Conservation (phyloP, 2,329 filamentous ascomycete genomes). For the Aspergillus chevalieri region DNA sequence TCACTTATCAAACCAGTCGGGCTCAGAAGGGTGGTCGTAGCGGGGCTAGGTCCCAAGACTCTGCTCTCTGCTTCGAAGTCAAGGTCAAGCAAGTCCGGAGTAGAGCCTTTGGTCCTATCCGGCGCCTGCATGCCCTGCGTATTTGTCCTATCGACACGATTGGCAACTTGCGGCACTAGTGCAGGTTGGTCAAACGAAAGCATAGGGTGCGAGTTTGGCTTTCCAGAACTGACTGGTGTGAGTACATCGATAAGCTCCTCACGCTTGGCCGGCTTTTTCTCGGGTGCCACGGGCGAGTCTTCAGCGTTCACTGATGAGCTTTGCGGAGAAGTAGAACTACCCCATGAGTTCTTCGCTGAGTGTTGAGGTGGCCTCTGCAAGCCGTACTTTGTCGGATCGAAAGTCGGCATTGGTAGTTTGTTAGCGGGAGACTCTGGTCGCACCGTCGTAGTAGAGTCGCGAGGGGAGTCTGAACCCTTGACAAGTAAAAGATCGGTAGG, state of each 20-base stretch:
- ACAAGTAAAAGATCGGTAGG: not conserved
- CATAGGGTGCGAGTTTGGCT: not conserved
- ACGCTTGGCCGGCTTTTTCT: not conserved
- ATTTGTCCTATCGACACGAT: too few species aligned
- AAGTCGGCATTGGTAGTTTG: conserved; percentile 6
- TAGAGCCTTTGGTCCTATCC: too few species aligned
- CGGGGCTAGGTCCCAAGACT: not conserved
- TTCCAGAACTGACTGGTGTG: not conserved
- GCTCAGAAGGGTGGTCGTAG: not conserved
- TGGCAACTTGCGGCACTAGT: conserved; percentile 9
- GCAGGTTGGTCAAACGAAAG: conserved; percentile 15
- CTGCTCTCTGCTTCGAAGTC: not conserved
- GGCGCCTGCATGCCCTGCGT: too few species aligned
- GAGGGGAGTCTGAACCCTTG: conserved; percentile 2
- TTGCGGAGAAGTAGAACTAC: not conserved
- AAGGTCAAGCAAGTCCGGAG: not conserved
- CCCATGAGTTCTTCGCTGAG: not conserved
- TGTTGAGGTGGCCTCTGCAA: conserved; percentile 1
- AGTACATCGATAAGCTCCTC: conserved; percentile 12
- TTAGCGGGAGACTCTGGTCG: not conserved
- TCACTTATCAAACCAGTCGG: not conserved
- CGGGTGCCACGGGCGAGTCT: not conserved
- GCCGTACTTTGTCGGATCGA: conserved; percentile 14
- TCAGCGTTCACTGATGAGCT: not conserved
- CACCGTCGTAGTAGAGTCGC: not conserved